Evolutionary conservation across 1,284 basidiomycete species (phyloP), one percentile per base, ranked within the genome.

Genomic region (Heterobasidion annosum): DNA sequence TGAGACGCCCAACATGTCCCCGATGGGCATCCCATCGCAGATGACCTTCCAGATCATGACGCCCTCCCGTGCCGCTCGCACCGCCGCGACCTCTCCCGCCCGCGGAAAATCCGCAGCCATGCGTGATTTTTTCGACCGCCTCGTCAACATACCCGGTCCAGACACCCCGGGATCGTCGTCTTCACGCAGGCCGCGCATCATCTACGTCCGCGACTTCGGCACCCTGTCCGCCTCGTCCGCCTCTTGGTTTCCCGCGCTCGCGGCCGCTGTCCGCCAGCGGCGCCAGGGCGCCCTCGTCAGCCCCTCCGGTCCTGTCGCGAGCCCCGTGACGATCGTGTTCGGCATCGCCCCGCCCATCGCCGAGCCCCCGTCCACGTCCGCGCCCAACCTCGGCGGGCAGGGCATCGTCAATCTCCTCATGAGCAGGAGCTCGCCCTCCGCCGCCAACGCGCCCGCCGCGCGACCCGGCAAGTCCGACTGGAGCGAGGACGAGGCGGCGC

Each of bases 141-240:
- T 91, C 37, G 71, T 91, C 56, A 90, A 91, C 60, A 67, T 82
- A 13, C 69, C 48, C 52, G 65, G 35, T 51, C 64, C 56, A 8
- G 57, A 63, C 8, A 57, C 48, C 48, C 55, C 42, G 54, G 68
- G 34, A 43, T 57, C 43, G 56, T 63, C 16, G 18, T 33, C 18
- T 40, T 56, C 66, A 34, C 58, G 63, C 53, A 72, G 75, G 55
- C 85, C 88, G 9, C 83, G 91, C n/a, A 77, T 95, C 8, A 77
- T 95, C 51, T 90, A 93, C 61, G 75, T 95, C 52, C 85, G 90
- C 54, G 88, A 93, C 64, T 89, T 88, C 58, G 76, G 82, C 5
- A 86, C 82, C 0, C 79, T 95, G 54, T 82, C 88, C 0, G 69
- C 82, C 3, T 82, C 87, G 5, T 83, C 88, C 8, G 74, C 83